phyloP scores from a whole-genome alignment of 202 grass and related monocot genomes.

The Carex arenaria region DNA sequence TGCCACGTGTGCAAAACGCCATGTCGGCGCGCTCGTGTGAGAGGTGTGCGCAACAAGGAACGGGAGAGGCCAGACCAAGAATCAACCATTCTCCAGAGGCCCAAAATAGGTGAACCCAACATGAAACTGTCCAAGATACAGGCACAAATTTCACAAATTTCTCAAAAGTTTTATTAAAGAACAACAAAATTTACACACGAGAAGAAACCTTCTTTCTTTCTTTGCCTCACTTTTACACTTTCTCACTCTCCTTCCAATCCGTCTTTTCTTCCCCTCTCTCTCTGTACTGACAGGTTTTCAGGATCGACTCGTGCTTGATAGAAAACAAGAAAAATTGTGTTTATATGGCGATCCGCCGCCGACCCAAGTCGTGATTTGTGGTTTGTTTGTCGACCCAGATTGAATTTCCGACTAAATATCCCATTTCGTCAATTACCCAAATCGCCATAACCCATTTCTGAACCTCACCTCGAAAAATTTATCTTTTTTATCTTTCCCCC shows the following conservation, averaged over 20 bases:
- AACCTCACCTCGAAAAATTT: background rate
- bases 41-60: background rate
- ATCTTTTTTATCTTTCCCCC: background rate
- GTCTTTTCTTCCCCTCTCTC: background rate
- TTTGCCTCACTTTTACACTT: background rate
- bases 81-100: background rate
- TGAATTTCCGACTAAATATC: background rate
- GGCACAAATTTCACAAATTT: background rate
- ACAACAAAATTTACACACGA: conserved; percentile 5
- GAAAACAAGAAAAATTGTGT: background rate
- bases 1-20: background rate
- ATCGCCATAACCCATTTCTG: background rate
- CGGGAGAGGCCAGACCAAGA: background rate
- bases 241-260: conserved; percentile 1
- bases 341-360: conserved; percentile 4
- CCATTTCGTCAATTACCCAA: conserved; percentile 1
- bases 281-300: background rate
- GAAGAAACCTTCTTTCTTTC: background rate
- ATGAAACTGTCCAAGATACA: background rate
- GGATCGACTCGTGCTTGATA: background rate
- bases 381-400: conserved; percentile 4
- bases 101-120: conserved; percentile 6
- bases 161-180: background rate
- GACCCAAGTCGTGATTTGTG: background rate
- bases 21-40: background rate